phyloP scores from a whole-genome alignment of 1,284 basidiomycete species.

The Xerocomus minutiporus region DNA sequence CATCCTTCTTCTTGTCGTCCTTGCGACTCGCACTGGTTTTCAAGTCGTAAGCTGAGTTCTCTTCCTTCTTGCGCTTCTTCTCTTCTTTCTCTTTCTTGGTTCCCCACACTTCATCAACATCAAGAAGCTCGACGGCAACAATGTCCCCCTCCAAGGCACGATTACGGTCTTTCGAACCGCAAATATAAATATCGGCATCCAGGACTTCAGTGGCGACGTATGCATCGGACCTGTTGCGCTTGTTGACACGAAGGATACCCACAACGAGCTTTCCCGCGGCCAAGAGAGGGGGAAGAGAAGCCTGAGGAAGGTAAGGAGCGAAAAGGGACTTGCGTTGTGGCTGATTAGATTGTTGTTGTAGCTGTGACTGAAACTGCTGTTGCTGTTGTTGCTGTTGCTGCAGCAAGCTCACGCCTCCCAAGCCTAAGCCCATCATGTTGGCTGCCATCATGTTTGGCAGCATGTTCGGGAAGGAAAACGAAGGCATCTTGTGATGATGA shows the following conservation, averaged over 20 bases:
- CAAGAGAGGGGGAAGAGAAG: conserved; percentile 92
- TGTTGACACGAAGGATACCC: conserved; percentile 96
- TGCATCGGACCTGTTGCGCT: conserved; percentile 97
- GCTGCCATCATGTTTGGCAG: conserved; percentile 92
- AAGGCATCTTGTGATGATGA: conserved; percentile 94
- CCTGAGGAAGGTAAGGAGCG: conserved; percentile 97
- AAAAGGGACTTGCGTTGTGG: conserved; percentile 98
- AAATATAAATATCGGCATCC: conserved; percentile 98
- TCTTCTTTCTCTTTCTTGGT: conserved; percentile 99
- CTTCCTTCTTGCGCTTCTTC: conserved; percentile 99
- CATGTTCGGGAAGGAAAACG: conserved; percentile 97
- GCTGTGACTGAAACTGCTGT: conserved; percentile 77
- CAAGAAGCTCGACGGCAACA: conserved; percentile 95
- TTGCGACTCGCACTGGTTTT: conserved; percentile 75
- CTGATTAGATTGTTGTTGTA: conserved; percentile 84
- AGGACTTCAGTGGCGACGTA: conserved; percentile 99
- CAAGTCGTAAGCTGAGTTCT: conserved; percentile 87
- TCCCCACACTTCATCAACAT: conserved; percentile 97
- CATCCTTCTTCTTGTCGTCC: conserved; percentile 99
- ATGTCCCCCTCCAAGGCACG: conserved; percentile 98
- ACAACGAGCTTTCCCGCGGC: conserved; percentile 99
- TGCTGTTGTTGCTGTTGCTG: conserved; percentile 83
- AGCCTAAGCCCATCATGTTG: conserved; percentile 86
- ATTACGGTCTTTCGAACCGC: conserved; percentile 98
- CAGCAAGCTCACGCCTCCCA: conserved; percentile 73